Evolutionary conservation across 306 rosid genomes (phyloP).

Genomic region (Benincasa hispida): DNA sequence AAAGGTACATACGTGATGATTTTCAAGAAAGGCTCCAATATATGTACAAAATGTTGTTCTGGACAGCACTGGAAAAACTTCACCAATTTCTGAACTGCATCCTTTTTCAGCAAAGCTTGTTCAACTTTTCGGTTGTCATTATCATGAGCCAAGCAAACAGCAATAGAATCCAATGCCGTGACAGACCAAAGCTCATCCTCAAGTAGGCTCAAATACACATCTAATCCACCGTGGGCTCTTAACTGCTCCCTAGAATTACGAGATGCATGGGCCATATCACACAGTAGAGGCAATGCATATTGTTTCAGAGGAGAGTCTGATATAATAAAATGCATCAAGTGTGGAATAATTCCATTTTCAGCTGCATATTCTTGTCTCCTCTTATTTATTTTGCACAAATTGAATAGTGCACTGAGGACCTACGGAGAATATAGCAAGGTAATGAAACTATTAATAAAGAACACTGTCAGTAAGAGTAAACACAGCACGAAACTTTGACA

Average conservation of each 20-base stretch:
- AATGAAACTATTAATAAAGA: neutral
- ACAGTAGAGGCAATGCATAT: conserved; percentile 79
- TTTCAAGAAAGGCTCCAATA: conserved; percentile 96
- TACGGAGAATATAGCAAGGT: conserved; percentile 19
- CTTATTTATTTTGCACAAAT: conserved; percentile 95
- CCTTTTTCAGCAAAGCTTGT: conserved; percentile 85
- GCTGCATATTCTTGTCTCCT: conserved; percentile 99
- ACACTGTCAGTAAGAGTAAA: neutral
- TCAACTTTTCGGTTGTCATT: conserved; percentile 91
- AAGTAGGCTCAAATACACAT: conserved; percentile 91
- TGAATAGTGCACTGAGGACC: conserved; percentile 92
- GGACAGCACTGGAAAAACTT: conserved; percentile 95
- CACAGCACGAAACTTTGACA: neutral
- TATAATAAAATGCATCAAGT: conserved; percentile 81
- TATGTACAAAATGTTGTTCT: conserved; percentile 88
- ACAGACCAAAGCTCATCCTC: conserved; percentile 95
- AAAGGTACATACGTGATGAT: conserved; percentile 62
- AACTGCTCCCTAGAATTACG: conserved; percentile 97
- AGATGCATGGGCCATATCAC: conserved; percentile 99
- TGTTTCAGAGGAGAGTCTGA: conserved; percentile 83
- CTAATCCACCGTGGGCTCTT: conserved; percentile 99
- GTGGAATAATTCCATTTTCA: conserved; percentile 99
- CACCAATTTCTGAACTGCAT: conserved; percentile 92
- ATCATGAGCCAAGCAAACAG: conserved; percentile 94
- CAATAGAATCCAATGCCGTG: conserved; percentile 91